Evolutionary conservation across 1,284 basidiomycete species (phyloP).

Genomic region (Porodaedalea pini): DNA sequence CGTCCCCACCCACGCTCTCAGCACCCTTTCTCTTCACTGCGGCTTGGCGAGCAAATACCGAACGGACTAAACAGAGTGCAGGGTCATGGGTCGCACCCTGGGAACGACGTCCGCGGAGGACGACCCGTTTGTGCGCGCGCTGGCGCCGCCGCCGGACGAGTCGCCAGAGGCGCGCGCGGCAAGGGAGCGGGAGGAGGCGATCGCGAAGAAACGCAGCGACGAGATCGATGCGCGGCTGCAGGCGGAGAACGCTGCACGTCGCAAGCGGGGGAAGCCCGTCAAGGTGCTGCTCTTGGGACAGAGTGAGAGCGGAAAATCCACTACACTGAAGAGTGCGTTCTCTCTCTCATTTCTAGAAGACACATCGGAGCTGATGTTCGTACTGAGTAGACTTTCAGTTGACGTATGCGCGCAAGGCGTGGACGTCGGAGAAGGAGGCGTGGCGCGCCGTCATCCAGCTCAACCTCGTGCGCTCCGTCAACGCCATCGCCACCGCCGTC

Average conservation of each 20-base stretch:
- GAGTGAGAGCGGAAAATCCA: slow-evolving; percentile 58
- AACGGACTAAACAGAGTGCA: too few species aligned
- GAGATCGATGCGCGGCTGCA: slow-evolving; percentile 55
- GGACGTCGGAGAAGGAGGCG: slow-evolving; percentile 62
- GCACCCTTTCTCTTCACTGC: neutral
- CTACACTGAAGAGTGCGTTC: slow-evolving; percentile 47
- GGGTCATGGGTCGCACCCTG: neutral
- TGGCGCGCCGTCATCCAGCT: slow-evolving; percentile 76
- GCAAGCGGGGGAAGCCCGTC: slow-evolving; percentile 44
- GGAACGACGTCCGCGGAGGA: neutral
- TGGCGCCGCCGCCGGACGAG: slow-evolving; percentile 17
- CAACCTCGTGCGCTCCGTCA: slow-evolving; percentile 68
- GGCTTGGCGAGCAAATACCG: too few species aligned
- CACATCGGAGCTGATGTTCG: slow-evolving; percentile 9
- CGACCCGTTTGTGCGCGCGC: slow-evolving; percentile 13
- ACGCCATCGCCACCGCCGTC: slow-evolving; percentile 54
- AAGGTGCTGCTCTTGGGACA: slow-evolving; percentile 60
- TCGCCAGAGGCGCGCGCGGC: slow-evolving; percentile 26
- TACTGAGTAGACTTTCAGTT: slow-evolving; percentile 60
- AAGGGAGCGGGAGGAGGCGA: slow-evolving; percentile 44
- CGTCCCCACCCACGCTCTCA: neutral
- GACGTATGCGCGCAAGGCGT: slow-evolving; percentile 59
- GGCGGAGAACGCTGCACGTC: slow-evolving; percentile 40
- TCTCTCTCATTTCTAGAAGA: neutral
- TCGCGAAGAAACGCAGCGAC: slow-evolving; percentile 51